A percentile compares a stretch with the other conserved stretches of the same genome.
These are phyloP conservation scores for Isochrysis galbana DNA, from an alignment of 78 protist species.

Conservation along the genomic window DNA sequence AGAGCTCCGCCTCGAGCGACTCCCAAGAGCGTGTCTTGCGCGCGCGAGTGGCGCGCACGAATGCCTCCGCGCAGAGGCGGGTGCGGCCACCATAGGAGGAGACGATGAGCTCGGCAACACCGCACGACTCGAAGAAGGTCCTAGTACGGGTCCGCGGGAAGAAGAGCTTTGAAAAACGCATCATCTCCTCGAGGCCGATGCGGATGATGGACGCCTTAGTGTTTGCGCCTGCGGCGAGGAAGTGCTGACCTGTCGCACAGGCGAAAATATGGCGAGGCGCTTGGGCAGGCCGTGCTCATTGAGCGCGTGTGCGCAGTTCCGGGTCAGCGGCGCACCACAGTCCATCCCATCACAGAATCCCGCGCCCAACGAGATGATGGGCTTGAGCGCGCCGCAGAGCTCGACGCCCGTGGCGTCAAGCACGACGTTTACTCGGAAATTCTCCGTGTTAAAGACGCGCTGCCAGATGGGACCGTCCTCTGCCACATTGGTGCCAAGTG, in stretches of 20 bases:
- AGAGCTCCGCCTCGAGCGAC: conserved; percentile 56
- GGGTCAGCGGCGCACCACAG: too few species aligned
- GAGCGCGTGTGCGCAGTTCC: too few species aligned
- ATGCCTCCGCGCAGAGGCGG: conserved; percentile 55
- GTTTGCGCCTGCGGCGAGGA: too few species aligned
- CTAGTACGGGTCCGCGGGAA: not conserved
- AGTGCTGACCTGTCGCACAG: too few species aligned
- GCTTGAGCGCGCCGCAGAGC: conserved; percentile 76
- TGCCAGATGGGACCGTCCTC: conserved; percentile 5
- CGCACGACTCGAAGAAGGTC: conserved; percentile 70
- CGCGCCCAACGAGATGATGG: conserved; percentile 70
- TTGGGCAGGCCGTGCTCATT: too few species aligned
- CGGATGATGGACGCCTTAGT: conserved; percentile 77
- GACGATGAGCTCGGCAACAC: conserved; percentile 73
- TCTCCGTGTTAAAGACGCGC: conserved; percentile 34
- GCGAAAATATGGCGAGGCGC: too few species aligned
- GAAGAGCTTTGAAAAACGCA: conserved; percentile 4
- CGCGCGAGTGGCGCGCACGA: conserved; percentile 1
- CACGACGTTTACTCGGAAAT: conserved; percentile 45
- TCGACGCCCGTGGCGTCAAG: conserved; percentile 60
- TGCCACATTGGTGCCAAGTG: conserved; percentile 34
- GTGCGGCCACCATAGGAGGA: not conserved
- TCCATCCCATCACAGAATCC: conserved; percentile 35
- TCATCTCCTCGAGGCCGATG: conserved; percentile 69
- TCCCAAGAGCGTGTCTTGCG: not conserved